Base-by-base conservation (phyloP, 139 green algal species). In the Trebouxia sp. region DNA sequence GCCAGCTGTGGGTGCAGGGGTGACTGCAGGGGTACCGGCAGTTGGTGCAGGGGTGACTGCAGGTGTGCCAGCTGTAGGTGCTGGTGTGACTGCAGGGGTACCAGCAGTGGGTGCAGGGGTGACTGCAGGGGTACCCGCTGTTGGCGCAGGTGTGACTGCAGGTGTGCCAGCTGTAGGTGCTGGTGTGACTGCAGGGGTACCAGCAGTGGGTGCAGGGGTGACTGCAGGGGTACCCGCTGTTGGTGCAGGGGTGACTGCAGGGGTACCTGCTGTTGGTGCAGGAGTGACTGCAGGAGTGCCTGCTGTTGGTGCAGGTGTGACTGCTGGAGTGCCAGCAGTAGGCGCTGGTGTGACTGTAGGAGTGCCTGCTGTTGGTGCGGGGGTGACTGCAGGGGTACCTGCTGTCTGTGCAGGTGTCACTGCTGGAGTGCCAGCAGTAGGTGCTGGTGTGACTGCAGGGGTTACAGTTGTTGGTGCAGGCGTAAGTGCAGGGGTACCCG, bases 131-230 rank as follows among this genome's bases (percentile, higher is more conserved):
- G 56, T 22, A 39, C n/a, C n/a, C 38, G 56, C 56, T 67, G 56
- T 38, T 67, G 56, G 56, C 38, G 56, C 11, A 39, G 1, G n/a
- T 5, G 56, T 39, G 1, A 28, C 20, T 20, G 9, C 26, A 38
- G 56, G 26, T 26, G 56, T 67, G 26, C 20, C 42, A 65, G 26
- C 42, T 42, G 42, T 53, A 55, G 70, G 42, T 41, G 42, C 35
- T 32, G 69, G 69, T 43, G 69, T 11, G 37, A 20, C 9, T 42
- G 9, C 32, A 11, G 37, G 32, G 32, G 38, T 50, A 41, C 41
- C 24, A 30, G 42, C 70, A 55, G 20, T 53, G 45, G 70, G 41
- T 78, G 70, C 41, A 78, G 70, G 66, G 55, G n/a, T 66, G n/a
- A 1, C 6, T 5, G 20, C 32, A 6, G 53, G 53, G 15, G 53